Conservation (phyloP, 1,284 basidiomycete genomes). For the Apiotrichum sp. region DNA sequence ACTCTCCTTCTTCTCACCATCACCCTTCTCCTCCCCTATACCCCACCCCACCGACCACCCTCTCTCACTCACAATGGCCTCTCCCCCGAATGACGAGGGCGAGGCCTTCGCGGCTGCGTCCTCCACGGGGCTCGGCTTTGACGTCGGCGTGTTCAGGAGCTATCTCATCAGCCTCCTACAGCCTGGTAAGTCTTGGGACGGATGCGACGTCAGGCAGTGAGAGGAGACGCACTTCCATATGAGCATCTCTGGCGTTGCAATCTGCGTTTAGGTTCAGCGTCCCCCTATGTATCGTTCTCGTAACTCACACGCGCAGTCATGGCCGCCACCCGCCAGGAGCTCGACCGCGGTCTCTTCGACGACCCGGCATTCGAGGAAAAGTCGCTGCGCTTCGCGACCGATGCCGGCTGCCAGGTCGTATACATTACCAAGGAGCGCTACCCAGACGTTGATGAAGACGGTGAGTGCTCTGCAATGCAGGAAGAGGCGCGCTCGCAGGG, state of each 20-base stretch:
- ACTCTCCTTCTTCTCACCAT: background rate
- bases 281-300: background rate
- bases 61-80: constrained; percentile 14
- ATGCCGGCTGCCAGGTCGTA: constrained; percentile 42
- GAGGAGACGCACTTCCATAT: background rate
- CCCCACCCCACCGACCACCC: background rate
- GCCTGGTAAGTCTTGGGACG: constrained; percentile 24
- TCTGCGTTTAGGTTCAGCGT: background rate
- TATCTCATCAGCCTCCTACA: constrained; percentile 38
- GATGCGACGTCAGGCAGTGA: background rate
- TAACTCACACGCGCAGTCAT: constrained; percentile 30
- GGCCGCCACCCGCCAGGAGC: constrained; percentile 36
- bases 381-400: constrained; percentile 38
- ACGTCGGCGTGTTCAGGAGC: constrained; percentile 36
- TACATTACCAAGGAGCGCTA: constrained; percentile 41
- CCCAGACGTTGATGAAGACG: constrained; percentile 35
- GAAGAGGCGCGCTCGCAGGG: too few species aligned
- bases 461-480: constrained; percentile 11
- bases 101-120: constrained; percentile 14
- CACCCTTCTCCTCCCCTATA: background rate
- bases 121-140: constrained; percentile 29
- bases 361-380: constrained; percentile 45
- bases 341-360: constrained; percentile 38
- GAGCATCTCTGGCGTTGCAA: background rate
- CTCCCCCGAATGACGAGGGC: constrained; percentile 27